phyloP scores from a whole-genome alignment of 1,284 basidiomycete genomes.

The Neolentinus lepideus region DNA sequence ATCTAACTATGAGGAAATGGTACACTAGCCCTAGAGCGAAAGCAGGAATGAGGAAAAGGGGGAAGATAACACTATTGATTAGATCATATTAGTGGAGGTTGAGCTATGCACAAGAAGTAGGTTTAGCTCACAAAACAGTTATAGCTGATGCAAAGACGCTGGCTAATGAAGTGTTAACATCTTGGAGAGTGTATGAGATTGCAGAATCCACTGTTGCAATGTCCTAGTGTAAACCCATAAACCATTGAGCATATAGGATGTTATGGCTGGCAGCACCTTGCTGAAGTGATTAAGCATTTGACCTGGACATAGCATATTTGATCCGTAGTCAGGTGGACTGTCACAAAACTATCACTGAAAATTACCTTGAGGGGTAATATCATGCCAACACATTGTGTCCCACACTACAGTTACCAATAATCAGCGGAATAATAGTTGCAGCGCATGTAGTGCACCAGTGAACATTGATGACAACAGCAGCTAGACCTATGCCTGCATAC shows the following conservation, averaged over 20 bases:
- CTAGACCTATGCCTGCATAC: constrained; percentile 51
- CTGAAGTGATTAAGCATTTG: constrained; percentile 63
- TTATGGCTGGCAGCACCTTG: constrained; percentile 29
- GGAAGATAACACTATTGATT: constrained; percentile 52
- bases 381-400: constrained; percentile 53
- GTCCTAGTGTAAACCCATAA: constrained; percentile 34
- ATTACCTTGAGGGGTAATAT: constrained; percentile 39
- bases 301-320: constrained; percentile 22
- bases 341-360: background rate
- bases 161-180: constrained; percentile 68
- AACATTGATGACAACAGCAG: constrained; percentile 37
- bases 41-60: constrained; percentile 69
- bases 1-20: constrained; percentile 60
- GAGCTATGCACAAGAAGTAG: background rate
- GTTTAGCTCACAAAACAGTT: constrained; percentile 43
- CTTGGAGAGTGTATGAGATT: constrained; percentile 62
- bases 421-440: constrained; percentile 48
- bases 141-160: constrained; percentile 64
- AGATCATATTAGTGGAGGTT: constrained; percentile 8
- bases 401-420: constrained; percentile 50
- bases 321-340: background rate
- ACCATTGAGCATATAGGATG: constrained; percentile 2
- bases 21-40: constrained; percentile 56
- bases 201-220: constrained; percentile 73
- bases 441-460: constrained; percentile 55